phyloP scores from a whole-genome alignment of 2,329 filamentous ascomycete genomes.

The Cladophialophora bantiana region DNA sequence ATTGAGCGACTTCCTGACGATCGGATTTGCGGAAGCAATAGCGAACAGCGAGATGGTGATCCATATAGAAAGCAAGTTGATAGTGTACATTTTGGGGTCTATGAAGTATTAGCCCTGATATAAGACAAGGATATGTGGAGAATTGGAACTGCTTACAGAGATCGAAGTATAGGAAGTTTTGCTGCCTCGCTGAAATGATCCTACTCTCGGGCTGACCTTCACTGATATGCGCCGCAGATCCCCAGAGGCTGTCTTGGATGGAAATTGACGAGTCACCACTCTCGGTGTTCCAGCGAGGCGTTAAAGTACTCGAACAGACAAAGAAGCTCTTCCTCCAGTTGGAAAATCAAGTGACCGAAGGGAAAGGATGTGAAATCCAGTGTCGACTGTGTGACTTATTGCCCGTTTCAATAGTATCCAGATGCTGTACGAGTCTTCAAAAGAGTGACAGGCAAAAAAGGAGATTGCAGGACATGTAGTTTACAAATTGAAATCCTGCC shows the following conservation, averaged over 20 bases:
- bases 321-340: neutral
- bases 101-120: slow-evolving; percentile 2
- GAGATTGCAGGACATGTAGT: slow-evolving; percentile 22
- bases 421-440: slow-evolving; percentile 16
- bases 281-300: neutral
- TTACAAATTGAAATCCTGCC: slow-evolving; percentile 22
- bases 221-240: neutral
- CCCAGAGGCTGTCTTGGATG: slow-evolving; percentile 8
- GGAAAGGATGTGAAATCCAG: slow-evolving; percentile 10
- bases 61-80: slow-evolving; percentile 21
- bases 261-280: neutral
- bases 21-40: slow-evolving; percentile 24
- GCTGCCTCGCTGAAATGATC: neutral
- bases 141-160: neutral
- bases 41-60: slow-evolving; percentile 20
- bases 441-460: slow-evolving; percentile 25
- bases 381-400: slow-evolving; percentile 24
- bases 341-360: neutral
- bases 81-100: slow-evolving; percentile 26
- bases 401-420: slow-evolving; percentile 13
- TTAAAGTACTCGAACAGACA: slow-evolving; percentile 5
- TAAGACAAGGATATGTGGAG: neutral
- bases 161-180: slow-evolving; percentile 3
- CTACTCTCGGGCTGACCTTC: neutral
- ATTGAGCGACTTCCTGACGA: slow-evolving; percentile 33